These are phyloP conservation scores for Saccharum hybrid DNA, from an alignment of 202 grass and related monocot genomes.

Conservation along the genomic window DNA sequence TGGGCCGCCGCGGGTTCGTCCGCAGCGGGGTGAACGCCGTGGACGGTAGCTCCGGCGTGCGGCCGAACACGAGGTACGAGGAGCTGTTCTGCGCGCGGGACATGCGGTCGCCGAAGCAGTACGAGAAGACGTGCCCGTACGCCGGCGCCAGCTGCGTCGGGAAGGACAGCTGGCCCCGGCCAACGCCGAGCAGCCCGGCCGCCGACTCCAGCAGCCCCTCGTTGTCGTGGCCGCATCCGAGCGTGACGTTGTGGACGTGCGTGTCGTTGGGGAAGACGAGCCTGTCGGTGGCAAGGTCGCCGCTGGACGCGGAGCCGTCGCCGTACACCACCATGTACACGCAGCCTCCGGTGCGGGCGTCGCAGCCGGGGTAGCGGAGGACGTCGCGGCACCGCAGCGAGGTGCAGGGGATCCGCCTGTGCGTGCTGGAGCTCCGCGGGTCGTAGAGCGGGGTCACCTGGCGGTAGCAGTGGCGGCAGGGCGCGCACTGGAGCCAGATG, in stretches of 20 bases:
- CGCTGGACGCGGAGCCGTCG: constrained; percentile 61
- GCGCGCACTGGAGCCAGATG: constrained; percentile 70
- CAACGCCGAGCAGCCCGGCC: constrained; percentile 68
- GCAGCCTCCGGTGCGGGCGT: constrained; percentile 47
- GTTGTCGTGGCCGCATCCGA: constrained; percentile 82
- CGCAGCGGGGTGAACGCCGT: constrained; percentile 67
- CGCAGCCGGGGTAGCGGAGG: constrained; percentile 49
- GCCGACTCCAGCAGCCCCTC: constrained; percentile 63
- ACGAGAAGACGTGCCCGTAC: constrained; percentile 66
- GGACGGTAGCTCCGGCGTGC: constrained; percentile 34
- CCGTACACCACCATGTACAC: constrained; percentile 63
- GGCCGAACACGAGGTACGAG: constrained; percentile 67
- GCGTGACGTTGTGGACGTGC: constrained; percentile 43
- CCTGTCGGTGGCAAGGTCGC: constrained; percentile 61
- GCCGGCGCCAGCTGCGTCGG: constrained; percentile 54
- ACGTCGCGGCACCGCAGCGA: constrained; percentile 40
- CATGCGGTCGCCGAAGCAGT: constrained; percentile 72
- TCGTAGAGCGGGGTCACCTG: constrained; percentile 66
- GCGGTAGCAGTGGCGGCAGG: constrained; percentile 73
- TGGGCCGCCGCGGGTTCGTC: constrained; percentile 52
- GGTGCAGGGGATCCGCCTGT: constrained; percentile 48
- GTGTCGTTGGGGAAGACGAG: constrained; percentile 55
- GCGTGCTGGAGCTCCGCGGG: constrained; percentile 54
- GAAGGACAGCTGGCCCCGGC: constrained; percentile 60
- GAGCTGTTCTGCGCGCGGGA: constrained; percentile 34